Conservation (phyloP, 257 asterid genomes). For the Fraxinus quadrangulata region DNA sequence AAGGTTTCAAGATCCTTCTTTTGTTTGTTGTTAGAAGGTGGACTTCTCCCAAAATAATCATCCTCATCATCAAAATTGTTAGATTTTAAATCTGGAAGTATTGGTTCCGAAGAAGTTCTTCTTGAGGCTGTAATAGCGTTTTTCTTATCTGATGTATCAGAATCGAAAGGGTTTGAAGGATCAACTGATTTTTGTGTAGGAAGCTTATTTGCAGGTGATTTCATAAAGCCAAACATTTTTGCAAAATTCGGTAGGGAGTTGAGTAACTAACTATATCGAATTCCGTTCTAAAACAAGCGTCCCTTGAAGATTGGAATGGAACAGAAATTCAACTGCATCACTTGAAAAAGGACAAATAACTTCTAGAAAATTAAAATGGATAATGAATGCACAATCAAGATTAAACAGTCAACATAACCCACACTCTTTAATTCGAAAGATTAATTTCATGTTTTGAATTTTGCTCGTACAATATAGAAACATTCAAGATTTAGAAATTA, state of each 20-base stretch:
- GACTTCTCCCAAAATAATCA: conserved; percentile 41
- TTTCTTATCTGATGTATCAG: conserved; percentile 31
- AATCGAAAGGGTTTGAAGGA: conserved; percentile 40
- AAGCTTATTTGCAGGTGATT: conserved; percentile 49
- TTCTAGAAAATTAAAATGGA: no score
- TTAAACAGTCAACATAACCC: no score
- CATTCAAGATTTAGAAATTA: neutral
- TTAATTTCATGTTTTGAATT: no score
- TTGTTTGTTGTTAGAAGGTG: conserved; percentile 36
- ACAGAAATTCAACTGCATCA: neutral
- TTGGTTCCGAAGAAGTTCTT: conserved; percentile 77
- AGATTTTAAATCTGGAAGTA: conserved; percentile 32
- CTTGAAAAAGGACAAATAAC: no score
- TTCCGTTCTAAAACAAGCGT: neutral
- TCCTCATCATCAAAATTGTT: conserved; percentile 30
- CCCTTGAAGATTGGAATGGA: neutral
- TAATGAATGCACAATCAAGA: no score
- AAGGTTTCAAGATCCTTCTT: conserved; percentile 56
- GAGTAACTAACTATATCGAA: neutral
- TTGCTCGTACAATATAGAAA: no score
- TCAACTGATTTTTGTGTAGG: conserved; percentile 25
- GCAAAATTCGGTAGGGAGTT: neutral
- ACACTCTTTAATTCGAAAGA: neutral
- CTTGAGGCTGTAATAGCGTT: conserved; percentile 39
- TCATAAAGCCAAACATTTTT: conserved; percentile 78